Percentiles rank a stretch among this genome's conserved stretches.
Conservation (phyloP, 495 filamentous ascomycete genomes). For the Stereocaulon alpinum region DNA sequence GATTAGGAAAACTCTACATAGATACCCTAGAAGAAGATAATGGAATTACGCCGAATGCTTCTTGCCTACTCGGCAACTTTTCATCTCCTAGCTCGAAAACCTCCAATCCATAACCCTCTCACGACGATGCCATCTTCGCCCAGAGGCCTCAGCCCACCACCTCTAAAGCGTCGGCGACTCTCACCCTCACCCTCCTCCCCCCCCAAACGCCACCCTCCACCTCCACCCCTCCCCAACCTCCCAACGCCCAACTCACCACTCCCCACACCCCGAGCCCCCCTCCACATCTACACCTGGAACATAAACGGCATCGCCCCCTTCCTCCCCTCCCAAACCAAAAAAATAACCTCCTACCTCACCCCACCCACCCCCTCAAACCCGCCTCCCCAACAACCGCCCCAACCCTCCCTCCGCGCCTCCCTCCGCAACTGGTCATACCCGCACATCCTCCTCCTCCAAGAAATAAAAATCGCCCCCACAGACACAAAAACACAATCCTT, state of each 20-base stretch:
- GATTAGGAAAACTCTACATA: too few relatives aligned
- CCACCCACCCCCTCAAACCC: not conserved
- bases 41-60: too few relatives aligned
- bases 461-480: constrained; percentile 37
- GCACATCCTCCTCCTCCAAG: constrained; percentile 40
- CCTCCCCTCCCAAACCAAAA: constrained; percentile 20
- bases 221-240: not conserved
- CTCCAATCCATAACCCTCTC: not conserved
- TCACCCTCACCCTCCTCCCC: not conserved
- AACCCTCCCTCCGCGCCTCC: constrained; percentile 32
- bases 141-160: constrained; percentile 23
- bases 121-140: not conserved
- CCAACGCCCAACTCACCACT: not conserved
- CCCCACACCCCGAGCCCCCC: not conserved
- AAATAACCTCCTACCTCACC: not conserved
- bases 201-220: not conserved
- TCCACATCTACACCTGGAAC: constrained; percentile 40
- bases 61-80: too few relatives aligned
- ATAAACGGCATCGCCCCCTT: constrained; percentile 41
- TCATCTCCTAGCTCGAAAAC: not conserved
- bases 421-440: constrained; percentile 38
- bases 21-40: too few relatives aligned
- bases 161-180: constrained; percentile 22
- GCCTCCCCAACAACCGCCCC: not conserved
- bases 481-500: constrained; percentile 28